phyloP scores from a whole-genome alignment of 805 yeast genomes.

The Ogataea methanolica region DNA sequence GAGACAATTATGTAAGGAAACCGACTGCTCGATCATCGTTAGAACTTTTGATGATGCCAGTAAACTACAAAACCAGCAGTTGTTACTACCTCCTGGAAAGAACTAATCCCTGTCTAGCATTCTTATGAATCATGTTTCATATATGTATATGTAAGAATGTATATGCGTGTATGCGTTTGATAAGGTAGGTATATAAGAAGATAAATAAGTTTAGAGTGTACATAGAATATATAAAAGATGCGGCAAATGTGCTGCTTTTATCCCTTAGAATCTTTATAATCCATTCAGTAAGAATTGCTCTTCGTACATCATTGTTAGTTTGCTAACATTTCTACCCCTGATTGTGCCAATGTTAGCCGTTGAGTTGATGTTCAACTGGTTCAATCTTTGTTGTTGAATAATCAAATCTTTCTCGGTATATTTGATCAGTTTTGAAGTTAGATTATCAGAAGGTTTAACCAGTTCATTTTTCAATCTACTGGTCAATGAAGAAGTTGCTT shows the following conservation, averaged over 20 bases:
- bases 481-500: too few species aligned
- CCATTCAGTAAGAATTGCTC: slow-evolving; percentile 31
- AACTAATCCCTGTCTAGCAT: neutral
- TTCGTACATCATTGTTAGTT: slow-evolving; percentile 46
- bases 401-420: slow-evolving; percentile 30
- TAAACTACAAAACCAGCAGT: slow-evolving; percentile 4
- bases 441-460: slow-evolving; percentile 22
- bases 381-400: slow-evolving; percentile 16
- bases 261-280: neutral
- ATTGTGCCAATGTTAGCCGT: slow-evolving; percentile 24
- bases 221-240: neutral
- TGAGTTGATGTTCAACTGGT: slow-evolving; percentile 2
- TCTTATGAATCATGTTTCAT: neutral
- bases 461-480: slow-evolving; percentile 11
- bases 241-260: neutral
- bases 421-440: slow-evolving; percentile 22
- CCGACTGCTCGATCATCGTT: slow-evolving; percentile 72
- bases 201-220: neutral
- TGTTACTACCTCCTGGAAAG: too few species aligned
- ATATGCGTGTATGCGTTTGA: too few species aligned
- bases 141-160: neutral
- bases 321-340: slow-evolving; percentile 50
- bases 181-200: too few species aligned
- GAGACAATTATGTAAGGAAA: slow-evolving; percentile 73
- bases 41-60: slow-evolving; percentile 64